These are phyloP conservation scores for Diversispora eburnea DNA, from an alignment of 192 early-diverging fungal species.

Conservation along the genomic window DNA sequence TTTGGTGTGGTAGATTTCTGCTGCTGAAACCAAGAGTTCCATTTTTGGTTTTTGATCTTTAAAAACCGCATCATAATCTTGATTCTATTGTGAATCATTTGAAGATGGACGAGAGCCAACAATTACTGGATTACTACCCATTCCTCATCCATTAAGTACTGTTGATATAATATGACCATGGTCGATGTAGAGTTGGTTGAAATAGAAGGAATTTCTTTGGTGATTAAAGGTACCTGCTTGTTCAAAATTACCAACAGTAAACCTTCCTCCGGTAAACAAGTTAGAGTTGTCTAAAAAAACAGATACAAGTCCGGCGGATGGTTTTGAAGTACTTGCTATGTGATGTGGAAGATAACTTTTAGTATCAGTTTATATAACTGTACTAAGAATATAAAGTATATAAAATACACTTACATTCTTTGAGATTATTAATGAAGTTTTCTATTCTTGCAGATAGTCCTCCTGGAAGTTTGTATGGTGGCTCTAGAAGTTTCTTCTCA, in stretches of 20 bases:
- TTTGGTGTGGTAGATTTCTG: not conserved
- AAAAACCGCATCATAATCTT: not conserved
- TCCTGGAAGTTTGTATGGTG: too few species aligned
- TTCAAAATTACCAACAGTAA: conserved; percentile 17
- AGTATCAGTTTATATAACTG: conserved; percentile 12
- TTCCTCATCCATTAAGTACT: conserved; percentile 13
- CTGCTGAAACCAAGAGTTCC: not conserved
- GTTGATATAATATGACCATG: conserved; percentile 18
- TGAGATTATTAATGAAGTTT: not conserved
- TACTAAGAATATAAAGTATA: not conserved
- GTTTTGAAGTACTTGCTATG: conserved; percentile 11
- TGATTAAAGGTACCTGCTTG: conserved; percentile 12
- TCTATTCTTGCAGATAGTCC: not conserved
- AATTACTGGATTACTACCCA: conserved; percentile 21
- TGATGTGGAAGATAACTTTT: not conserved
- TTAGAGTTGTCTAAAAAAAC: conserved; percentile 17
- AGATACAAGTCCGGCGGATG: conserved; percentile 16
- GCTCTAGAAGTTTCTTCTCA: too few species aligned
- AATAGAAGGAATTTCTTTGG: conserved; percentile 5
- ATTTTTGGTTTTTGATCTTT: conserved; percentile 10
- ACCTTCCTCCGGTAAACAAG: not conserved
- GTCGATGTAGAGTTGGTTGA: not conserved
- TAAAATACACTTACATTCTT: conserved; percentile 6
- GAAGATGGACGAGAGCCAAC: conserved; percentile 21
- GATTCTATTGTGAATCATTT: conserved; percentile 15